These are phyloP conservation scores for Eutypella sp. DNA, from an alignment of 2,329 filamentous ascomycete genomes.

Conservation along the genomic window DNA sequence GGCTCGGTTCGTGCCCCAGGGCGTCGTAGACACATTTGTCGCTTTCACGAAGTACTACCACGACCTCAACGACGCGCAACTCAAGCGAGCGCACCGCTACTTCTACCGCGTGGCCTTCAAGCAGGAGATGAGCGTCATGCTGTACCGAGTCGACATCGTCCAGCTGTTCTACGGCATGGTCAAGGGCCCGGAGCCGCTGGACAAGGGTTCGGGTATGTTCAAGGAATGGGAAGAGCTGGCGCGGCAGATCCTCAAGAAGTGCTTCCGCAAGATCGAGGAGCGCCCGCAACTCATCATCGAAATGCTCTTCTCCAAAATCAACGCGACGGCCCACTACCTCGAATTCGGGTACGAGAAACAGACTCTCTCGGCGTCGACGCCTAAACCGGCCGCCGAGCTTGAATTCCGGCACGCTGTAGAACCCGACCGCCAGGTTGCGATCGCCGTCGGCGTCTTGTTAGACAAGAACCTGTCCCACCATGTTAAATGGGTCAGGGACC, in stretches of 20 bases:
- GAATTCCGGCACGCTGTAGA: constrained; percentile 72
- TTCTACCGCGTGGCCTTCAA: constrained; percentile 95
- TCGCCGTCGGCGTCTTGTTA: constrained; percentile 73
- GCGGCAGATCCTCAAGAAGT: constrained; percentile 75
- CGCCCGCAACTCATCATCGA: constrained; percentile 83
- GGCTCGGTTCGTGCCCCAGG: constrained; percentile 74
- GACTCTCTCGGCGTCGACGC: constrained; percentile 53
- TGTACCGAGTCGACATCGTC: constrained; percentile 89
- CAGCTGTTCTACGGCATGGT: constrained; percentile 86
- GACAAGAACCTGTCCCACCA: constrained; percentile 73
- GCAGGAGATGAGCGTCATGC: constrained; percentile 80
- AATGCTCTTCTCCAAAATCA: constrained; percentile 91
- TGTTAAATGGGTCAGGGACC: constrained; percentile 75
- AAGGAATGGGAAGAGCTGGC: constrained; percentile 90
- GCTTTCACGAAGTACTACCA: constrained; percentile 73
- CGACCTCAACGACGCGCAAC: constrained; percentile 72
- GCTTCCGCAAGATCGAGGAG: constrained; percentile 79
- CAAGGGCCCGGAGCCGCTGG: constrained; percentile 76
- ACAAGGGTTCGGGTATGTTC: constrained; percentile 60
- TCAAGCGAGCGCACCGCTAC: constrained; percentile 90
- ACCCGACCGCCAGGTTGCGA: constrained; percentile 66
- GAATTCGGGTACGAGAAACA: constrained; percentile 89
- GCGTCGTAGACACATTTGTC: constrained; percentile 84
- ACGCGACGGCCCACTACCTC: constrained; percentile 75
- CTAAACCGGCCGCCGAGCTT: constrained; percentile 71